These are phyloP conservation scores for Apophysomyces sp. DNA, from an alignment of 371 early-diverging fungal genomes.

Conservation along the genomic window DNA sequence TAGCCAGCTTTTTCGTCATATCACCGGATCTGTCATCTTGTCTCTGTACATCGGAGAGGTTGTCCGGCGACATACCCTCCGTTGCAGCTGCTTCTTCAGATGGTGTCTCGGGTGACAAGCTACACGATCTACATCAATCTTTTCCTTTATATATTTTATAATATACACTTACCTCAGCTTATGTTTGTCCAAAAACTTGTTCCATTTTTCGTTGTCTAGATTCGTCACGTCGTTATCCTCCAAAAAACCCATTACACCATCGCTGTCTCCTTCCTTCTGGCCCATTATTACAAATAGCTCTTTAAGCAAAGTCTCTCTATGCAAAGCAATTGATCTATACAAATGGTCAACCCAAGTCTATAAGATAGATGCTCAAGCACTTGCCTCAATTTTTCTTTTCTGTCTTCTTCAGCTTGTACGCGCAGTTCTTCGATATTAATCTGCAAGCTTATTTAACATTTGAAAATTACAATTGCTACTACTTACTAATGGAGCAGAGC, in stretches of 20 bases:
- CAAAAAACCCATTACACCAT: slow-evolving; percentile 22
- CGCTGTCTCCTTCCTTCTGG: slow-evolving; percentile 16
- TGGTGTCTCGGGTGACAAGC: not conserved
- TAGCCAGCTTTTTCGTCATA: slow-evolving; percentile 4
- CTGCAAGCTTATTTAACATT: not conserved
- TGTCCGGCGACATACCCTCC: not conserved
- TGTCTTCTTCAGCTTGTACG: slow-evolving; percentile 22
- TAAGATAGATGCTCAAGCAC: not conserved
- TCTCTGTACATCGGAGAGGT: not conserved
- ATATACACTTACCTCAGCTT: slow-evolving; percentile 21
- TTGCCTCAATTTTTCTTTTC: slow-evolving; percentile 28
- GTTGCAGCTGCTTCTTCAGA: not conserved
- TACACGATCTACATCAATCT: not conserved
- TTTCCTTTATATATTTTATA: not conserved
- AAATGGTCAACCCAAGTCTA: not conserved
- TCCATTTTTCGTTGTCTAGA: slow-evolving; percentile 16
- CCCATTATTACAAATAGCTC: slow-evolving; percentile 31
- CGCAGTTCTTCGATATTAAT: slow-evolving; percentile 27
- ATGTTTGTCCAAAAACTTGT: slow-evolving; percentile 31
- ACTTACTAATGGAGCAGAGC: slow-evolving; percentile 14
- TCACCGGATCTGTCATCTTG: not conserved
- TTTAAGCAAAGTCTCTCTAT: slow-evolving; percentile 21
- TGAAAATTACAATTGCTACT: not conserved
- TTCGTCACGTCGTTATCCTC: slow-evolving; percentile 13
- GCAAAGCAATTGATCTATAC: slow-evolving; percentile 19